Evolutionary conservation across 192 early-diverging fungal genomes (phyloP), one percentile per base, ranked within the genome.

Genomic region (Coemansia javaensis): DNA sequence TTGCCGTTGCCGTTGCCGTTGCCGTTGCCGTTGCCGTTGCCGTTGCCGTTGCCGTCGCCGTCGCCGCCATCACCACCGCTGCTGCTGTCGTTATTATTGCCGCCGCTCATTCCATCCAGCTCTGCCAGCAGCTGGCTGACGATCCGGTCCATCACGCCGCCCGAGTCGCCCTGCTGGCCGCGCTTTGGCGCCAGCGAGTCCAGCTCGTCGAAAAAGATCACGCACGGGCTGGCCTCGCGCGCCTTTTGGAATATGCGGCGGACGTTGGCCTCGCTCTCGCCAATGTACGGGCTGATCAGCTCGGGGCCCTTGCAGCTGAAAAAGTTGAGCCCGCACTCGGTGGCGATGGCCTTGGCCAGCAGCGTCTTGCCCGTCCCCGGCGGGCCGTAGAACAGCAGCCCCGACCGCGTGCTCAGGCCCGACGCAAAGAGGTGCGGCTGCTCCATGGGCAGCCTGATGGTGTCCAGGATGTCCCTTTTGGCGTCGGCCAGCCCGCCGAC

Each of bases 121-220:
- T 99, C 97, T 1, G 95, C 94, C 7, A 99, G 63, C 28, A 99
- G 60, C 72, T 99, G 97, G 54, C 82, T 85, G 21, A 99, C 95
- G 63, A 98, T 98, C 49, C 97, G 87, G 63, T 99, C 97, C 97
- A 98, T 99, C 20, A 98, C 97, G 32, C 97, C 97, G 13, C 97
- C 97, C 14, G 89, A 90, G 48, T 99, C 95, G 12, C 97, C 97
- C 63, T 96, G 94, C 49, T 94, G 90, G 14, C 97, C 97, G 49
- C 97, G 81, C 76, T 96, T 94, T 5, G 95, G 95, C 7, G 95
- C 97, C 10, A 99, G 87, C 3, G 92, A 94, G 77, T 99, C 97
- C 61, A 99, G 61, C 58, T 99, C 97, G 56, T 99, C 97, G 62
- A 99, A 98, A 65, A 99, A 99, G 27, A 99, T 90, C 3, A 99